These are phyloP conservation scores for Picochlorum sp. DNA, from an alignment of 139 green algal genomes.

Conservation along the genomic window DNA sequence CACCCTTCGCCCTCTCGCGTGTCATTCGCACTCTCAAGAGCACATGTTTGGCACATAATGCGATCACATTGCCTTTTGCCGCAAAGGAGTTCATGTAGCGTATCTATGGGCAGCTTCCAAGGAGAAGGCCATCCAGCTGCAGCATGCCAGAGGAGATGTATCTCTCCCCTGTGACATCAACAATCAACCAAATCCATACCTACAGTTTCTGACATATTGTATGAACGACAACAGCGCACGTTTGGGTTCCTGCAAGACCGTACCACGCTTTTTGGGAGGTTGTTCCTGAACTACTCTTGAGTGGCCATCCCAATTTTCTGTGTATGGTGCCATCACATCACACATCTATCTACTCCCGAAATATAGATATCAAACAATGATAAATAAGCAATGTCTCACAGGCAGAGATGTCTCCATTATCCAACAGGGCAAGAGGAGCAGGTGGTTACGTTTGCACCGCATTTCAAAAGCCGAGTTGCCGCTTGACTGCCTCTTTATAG, in stretches of 20 bases:
- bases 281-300: background rate
- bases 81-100: conserved; percentile 1
- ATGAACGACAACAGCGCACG: background rate
- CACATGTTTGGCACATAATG: conserved; percentile 1
- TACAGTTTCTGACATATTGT: background rate
- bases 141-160: background rate
- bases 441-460: conserved; percentile 1
- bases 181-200: background rate
- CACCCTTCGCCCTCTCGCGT: background rate
- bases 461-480: conserved; percentile 2
- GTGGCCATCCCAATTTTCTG: background rate
- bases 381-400: conserved; percentile 4
- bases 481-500: too few species aligned
- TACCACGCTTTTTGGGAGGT: background rate
- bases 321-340: background rate
- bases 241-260: background rate
- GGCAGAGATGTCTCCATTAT: conserved; percentile 2
- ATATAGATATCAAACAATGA: conserved; percentile 1
- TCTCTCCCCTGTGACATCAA: background rate
- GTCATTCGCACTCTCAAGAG: background rate
- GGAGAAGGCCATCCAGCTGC: background rate
- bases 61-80: background rate
- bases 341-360: conserved; percentile 3
- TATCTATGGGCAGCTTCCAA: background rate
- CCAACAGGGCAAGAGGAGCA: background rate